These are phyloP conservation scores for Kalmanozyma brasiliensis DNA, from an alignment of 1,284 basidiomycete genomes.

Conservation along the genomic window DNA sequence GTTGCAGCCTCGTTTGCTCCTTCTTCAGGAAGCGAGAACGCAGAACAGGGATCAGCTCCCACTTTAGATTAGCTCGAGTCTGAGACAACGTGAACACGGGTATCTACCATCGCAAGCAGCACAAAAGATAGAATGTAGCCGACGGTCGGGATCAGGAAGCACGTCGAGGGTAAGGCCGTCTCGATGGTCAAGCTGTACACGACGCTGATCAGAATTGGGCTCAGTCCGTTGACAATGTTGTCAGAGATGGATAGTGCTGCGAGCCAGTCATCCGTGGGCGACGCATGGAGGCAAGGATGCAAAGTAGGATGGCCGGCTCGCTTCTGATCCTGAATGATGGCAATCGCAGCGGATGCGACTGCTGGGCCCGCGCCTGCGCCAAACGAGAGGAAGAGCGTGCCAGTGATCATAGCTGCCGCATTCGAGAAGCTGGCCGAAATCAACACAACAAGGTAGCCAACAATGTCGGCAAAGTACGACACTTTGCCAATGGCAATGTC, in stretches of 20 bases:
- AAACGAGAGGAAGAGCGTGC: conserved; percentile 39
- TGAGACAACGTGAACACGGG: not conserved
- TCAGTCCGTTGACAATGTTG: conserved; percentile 41
- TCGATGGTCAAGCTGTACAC: conserved; percentile 49
- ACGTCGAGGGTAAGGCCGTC: conserved; percentile 30
- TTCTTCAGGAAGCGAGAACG: too few relatives aligned
- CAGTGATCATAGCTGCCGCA: conserved; percentile 31
- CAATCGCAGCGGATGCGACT: conserved; percentile 41
- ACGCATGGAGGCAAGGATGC: conserved; percentile 25
- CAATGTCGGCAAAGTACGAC: conserved; percentile 40
- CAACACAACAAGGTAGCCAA: conserved; percentile 43
- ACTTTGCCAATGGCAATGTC: conserved; percentile 34
- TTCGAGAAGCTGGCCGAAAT: conserved; percentile 37
- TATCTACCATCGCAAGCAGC: conserved; percentile 24
- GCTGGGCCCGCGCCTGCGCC: conserved; percentile 43
- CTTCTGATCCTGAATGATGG: conserved; percentile 40
- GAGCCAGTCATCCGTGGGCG: conserved; percentile 44
- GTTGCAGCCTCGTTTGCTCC: not conserved
- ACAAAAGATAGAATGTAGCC: conserved; percentile 33
- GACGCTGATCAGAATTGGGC: conserved; percentile 36
- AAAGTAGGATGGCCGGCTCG: conserved; percentile 26
- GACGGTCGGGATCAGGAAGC: conserved; percentile 38
- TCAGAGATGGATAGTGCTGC: conserved; percentile 40
- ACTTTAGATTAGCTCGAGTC: not conserved
- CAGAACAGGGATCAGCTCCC: too few relatives aligned